Conservation (phyloP, 1,284 basidiomycete species). For the Trametes pubescens region DNA sequence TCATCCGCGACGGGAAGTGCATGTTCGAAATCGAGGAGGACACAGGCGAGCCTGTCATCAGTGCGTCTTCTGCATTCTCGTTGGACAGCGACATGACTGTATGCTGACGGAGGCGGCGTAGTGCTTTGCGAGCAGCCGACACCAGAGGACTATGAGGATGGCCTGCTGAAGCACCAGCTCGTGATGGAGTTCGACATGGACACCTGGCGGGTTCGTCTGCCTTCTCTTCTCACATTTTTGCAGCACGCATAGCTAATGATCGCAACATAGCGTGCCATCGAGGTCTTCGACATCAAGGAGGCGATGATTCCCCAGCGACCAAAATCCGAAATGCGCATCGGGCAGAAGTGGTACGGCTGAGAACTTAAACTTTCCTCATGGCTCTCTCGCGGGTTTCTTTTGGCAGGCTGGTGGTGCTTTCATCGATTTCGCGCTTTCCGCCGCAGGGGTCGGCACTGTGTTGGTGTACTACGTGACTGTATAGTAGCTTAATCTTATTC, state of each 20-base stretch:
- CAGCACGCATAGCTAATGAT: no score
- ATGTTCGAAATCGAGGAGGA: conserved; percentile 70
- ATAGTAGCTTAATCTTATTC: conserved; percentile 27
- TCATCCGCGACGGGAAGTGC: conserved; percentile 86
- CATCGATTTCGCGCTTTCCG: background rate
- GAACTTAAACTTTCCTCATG: background rate
- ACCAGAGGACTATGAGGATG: conserved; percentile 67
- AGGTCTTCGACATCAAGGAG: conserved; percentile 79
- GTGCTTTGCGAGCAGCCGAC: conserved; percentile 71
- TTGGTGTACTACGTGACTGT: conserved; percentile 22
- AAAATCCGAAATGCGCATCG: conserved; percentile 59
- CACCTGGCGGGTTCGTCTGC: conserved; percentile 74
- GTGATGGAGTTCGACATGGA: conserved; percentile 88
- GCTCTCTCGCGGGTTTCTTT: background rate
- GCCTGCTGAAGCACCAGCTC: conserved; percentile 79
- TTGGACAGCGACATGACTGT: background rate
- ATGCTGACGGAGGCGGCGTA: conserved; percentile 38
- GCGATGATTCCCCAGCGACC: conserved; percentile 73
- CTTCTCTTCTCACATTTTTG: background rate
- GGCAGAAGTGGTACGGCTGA: conserved; percentile 75
- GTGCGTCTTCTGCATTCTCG: conserved; percentile 51
- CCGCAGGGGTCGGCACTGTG: background rate
- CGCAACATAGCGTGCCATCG: conserved; percentile 71
- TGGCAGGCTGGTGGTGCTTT: background rate
- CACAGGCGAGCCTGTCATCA: conserved; percentile 73